Percentiles rank a stretch among this genome's conserved stretches.
Conservation (phyloP, 768 basidiomycete species). For the Lentinula boryana region DNA sequence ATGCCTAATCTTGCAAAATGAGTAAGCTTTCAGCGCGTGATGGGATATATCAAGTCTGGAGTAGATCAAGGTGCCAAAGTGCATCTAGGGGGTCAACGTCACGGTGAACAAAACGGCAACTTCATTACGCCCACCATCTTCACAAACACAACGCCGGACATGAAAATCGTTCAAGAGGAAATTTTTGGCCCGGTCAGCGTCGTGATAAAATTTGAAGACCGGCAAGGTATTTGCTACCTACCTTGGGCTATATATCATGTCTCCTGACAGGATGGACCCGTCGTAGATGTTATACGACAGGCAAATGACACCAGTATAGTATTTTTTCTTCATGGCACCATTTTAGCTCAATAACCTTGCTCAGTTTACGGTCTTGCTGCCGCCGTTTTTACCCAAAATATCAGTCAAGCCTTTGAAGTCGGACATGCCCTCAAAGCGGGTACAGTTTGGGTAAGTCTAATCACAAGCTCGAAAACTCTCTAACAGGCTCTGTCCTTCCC, state of each 20-base stretch:
- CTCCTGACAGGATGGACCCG: not conserved
- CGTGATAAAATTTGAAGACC: constrained; percentile 58
- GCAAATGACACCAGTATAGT: constrained; percentile 42
- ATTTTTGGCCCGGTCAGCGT: constrained; percentile 75
- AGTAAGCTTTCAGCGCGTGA: constrained; percentile 42
- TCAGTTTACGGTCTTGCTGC: constrained; percentile 75
- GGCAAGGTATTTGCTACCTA: constrained; percentile 25
- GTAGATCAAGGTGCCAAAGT: constrained; percentile 60
- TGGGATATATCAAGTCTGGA: constrained; percentile 68
- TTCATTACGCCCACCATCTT: constrained; percentile 69
- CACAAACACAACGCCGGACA: constrained; percentile 51
- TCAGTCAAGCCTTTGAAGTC: constrained; percentile 57
- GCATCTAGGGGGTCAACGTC: constrained; percentile 51
- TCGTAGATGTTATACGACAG: constrained; percentile 40
- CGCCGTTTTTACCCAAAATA: constrained; percentile 66
- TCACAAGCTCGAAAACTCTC: too few relatives aligned
- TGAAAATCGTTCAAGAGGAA: constrained; percentile 65
- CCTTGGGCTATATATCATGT: not conserved
- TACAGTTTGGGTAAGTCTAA: constrained; percentile 43
- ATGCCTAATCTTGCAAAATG: not conserved
- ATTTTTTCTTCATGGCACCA: not conserved
- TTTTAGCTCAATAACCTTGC: constrained; percentile 23
- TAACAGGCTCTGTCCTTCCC: not conserved
- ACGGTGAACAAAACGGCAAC: constrained; percentile 45
- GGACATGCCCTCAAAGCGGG: constrained; percentile 66